A percentile compares a stretch with the other conserved stretches of the same genome.
phyloP scores from a whole-genome alignment of 148 eudicot genomes.

The Diospyros kaki region DNA sequence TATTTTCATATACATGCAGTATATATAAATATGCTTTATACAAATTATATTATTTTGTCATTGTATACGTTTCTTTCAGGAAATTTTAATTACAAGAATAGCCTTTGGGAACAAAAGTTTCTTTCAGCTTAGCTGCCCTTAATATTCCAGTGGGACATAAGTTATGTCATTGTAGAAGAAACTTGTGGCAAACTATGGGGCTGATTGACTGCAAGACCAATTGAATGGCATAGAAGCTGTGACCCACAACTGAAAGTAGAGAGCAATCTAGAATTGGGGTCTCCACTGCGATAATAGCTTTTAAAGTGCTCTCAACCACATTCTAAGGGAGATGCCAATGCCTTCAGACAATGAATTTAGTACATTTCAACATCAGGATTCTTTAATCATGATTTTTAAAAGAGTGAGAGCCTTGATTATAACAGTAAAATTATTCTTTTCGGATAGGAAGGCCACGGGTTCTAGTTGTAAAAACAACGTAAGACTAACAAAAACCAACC shows the following conservation, averaged over 20 bases:
- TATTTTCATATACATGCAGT: too few relatives aligned
- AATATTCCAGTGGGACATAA: conserved; percentile 32
- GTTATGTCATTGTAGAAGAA: conserved; percentile 40
- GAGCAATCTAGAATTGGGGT: conserved; percentile 5
- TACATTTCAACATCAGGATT: background rate
- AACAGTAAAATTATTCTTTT: too few relatives aligned
- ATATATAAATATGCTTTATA: too few relatives aligned
- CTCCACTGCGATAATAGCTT: conserved; percentile 17
- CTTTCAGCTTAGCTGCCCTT: conserved; percentile 35
- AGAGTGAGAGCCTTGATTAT: too few relatives aligned
- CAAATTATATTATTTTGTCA: too few relatives aligned
- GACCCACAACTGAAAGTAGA: conserved; percentile 5
- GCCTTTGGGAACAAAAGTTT: conserved; percentile 24
- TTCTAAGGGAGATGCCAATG: conserved; percentile 4
- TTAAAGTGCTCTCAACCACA: conserved; percentile 17
- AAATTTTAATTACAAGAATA: conserved; percentile 4
- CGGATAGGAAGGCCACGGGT: too few relatives aligned
- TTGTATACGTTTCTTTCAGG: too few relatives aligned
- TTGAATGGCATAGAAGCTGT: conserved; percentile 12
- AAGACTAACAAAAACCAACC: too few relatives aligned
- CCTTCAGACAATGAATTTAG: background rate
- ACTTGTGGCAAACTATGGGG: conserved; percentile 23
- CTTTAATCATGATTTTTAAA: too few relatives aligned
- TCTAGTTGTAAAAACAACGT: too few relatives aligned
- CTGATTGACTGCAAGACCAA: conserved; percentile 37